phyloP scores from a whole-genome alignment of 2,329 filamentous ascomycete species.

The Arthroderma sp. region DNA sequence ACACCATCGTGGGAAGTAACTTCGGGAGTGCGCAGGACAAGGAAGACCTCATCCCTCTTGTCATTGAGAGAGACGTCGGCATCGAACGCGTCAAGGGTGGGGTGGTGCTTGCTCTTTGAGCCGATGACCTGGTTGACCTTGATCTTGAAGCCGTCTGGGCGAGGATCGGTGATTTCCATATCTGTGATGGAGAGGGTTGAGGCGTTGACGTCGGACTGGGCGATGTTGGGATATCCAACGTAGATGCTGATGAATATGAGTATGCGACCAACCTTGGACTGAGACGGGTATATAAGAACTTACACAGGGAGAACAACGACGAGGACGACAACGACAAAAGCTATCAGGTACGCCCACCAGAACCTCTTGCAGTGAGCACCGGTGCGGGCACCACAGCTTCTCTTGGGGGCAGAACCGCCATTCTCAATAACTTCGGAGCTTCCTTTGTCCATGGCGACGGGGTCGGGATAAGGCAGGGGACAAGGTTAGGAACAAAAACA shows the following conservation, averaged over 20 bases:
- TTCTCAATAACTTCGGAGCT: constrained; percentile 3
- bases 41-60: constrained; percentile 25
- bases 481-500: too few relatives aligned
- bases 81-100: constrained; percentile 41
- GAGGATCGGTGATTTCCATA: constrained; percentile 40
- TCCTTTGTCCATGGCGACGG: constrained; percentile 7
- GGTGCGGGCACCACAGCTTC: constrained; percentile 16
- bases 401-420: constrained; percentile 9
- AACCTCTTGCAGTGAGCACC: constrained; percentile 30
- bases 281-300: constrained; percentile 16
- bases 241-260: constrained; percentile 30
- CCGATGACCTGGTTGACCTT: constrained; percentile 36
- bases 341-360: constrained; percentile 43
- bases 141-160: constrained; percentile 35
- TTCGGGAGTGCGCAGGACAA: constrained; percentile 34
- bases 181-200: constrained; percentile 38
- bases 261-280: neutral
- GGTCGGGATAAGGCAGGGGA: neutral
- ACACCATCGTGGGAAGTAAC: constrained; percentile 32
- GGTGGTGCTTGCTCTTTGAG: constrained; percentile 39
- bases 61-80: constrained; percentile 38
- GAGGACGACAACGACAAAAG: constrained; percentile 38
- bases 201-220: constrained; percentile 41
- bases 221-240: constrained; percentile 46
- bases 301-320: constrained; percentile 45